phyloP scores from a whole-genome alignment of 1,284 basidiomycete genomes.

The Ganoderma meredithae region DNA sequence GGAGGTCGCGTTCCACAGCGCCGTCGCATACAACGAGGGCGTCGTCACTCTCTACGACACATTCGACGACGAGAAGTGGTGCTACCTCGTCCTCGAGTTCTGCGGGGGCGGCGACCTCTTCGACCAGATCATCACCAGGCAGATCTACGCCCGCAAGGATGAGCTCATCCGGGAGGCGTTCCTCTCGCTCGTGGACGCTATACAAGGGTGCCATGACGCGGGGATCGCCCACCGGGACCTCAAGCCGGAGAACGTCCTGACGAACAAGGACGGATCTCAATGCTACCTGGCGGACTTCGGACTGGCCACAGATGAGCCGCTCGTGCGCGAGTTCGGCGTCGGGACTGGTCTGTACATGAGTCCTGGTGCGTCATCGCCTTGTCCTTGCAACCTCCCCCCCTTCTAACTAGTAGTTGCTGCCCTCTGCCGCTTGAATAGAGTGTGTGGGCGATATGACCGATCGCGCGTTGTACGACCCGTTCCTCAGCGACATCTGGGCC shows the following conservation, averaged over 20 bases:
- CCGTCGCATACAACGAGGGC: conserved; percentile 57
- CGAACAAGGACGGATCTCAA: conserved; percentile 52
- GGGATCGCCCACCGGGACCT: conserved; percentile 75
- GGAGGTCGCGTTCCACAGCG: conserved; percentile 53
- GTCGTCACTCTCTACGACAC: conserved; percentile 61
- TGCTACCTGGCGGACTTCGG: conserved; percentile 75
- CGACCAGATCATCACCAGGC: conserved; percentile 61
- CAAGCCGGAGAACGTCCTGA: conserved; percentile 80
- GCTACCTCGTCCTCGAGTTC: conserved; percentile 71
- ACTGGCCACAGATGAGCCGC: conserved; percentile 60
- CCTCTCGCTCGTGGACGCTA: conserved; percentile 69
- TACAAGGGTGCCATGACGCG: conserved; percentile 64
- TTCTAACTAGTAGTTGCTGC: neutral
- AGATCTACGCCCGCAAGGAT: conserved; percentile 57
- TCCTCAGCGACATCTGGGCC: conserved; percentile 91
- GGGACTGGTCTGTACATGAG: conserved; percentile 66
- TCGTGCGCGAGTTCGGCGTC: conserved; percentile 58
- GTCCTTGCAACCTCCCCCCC: neutral
- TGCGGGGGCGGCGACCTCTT: conserved; percentile 71
- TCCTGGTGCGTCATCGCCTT: conserved; percentile 47
- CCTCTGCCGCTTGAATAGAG: neutral
- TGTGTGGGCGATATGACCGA: neutral
- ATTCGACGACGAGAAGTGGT: conserved; percentile 61
- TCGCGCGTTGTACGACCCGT: neutral
- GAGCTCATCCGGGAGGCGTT: conserved; percentile 58